Base-by-base conservation (phyloP, 768 basidiomycete species). In the Trametes punicea region DNA sequence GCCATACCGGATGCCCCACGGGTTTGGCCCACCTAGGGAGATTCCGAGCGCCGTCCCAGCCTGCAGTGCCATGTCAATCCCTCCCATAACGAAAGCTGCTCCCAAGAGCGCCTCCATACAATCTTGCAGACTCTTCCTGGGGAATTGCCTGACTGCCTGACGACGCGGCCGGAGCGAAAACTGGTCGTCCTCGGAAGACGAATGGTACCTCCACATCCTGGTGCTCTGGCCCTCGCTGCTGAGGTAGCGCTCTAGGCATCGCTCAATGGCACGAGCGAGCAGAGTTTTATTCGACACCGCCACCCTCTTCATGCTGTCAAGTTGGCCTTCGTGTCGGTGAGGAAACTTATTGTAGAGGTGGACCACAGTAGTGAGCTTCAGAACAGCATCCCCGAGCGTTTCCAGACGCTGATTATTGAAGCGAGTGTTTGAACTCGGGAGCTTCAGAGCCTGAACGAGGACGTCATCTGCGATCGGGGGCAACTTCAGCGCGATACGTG, bases 51-150 rank as follows among this genome's bases (percentile, higher is more conserved):
- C 74, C 2, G 76, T 77, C 9, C 91, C 93, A 3, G 82, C 71
- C 6, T 71, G 76, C 51, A 96, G 71, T 2, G 88, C 82, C 76
- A 83, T 81, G 9, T 77, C 69, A 33, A 93, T 81, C 0, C 91
- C 89, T 4, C 90, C 93, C 2, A 81, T 75, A 15, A 84, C 60
- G 61, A 86, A 93, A 25, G 82, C 81, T 2, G 89, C 92, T 10
- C 91, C 93, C 3, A 95, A 72, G 5, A 83, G 76, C 0, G 93
- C 87, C 67, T 95, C 93, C 84, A 93, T 89, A 65, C 88, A 92
- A 65, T 95, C 93, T 65, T 91, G 89, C 59, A 95, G 70, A 63
- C 87, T 84, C 53, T 90, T 73, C 25, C 89, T 77, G 3, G 86
- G 82, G 54, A 84, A 81, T 33, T 70, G 70, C 31, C 86, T 78